phyloP scores from a whole-genome alignment of 352 stramenopile species.

The Globisporangium splendens region DNA sequence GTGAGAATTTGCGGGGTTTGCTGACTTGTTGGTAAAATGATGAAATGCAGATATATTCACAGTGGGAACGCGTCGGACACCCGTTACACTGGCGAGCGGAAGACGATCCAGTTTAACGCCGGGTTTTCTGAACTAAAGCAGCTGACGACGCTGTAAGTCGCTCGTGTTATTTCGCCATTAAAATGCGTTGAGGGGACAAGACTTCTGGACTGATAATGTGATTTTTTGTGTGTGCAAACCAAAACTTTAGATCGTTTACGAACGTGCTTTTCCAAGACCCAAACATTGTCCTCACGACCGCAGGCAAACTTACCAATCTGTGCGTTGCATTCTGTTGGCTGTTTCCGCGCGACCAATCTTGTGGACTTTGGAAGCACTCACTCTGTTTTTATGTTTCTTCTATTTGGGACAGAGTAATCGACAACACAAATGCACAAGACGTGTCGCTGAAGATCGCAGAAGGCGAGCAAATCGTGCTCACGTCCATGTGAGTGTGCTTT shows the following conservation, averaged over 20 bases:
- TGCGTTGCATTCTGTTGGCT: conserved; percentile 13
- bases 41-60: conserved; percentile 8
- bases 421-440: conserved; percentile 17
- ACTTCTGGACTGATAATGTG: background rate
- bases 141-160: conserved; percentile 13
- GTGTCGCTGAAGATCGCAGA: conserved; percentile 9
- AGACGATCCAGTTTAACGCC: conserved; percentile 11
- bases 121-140: conserved; percentile 15
- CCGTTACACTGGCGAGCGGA: background rate
- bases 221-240: conserved; percentile 3
- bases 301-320: conserved; percentile 19
- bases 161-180: no score
- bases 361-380: background rate
- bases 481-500: conserved; percentile 9
- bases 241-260: conserved; percentile 11
- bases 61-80: conserved; percentile 11
- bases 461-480: conserved; percentile 7
- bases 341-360: no score
- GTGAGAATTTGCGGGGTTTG: no score
- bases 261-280: conserved; percentile 21
- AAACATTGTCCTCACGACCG: conserved; percentile 12
- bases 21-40: no score
- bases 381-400: background rate
- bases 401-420: conserved; percentile 13
- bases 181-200: background rate